phyloP scores from a whole-genome alignment of 2,329 filamentous ascomycete genomes.

The Calonectria hongkongensis region DNA sequence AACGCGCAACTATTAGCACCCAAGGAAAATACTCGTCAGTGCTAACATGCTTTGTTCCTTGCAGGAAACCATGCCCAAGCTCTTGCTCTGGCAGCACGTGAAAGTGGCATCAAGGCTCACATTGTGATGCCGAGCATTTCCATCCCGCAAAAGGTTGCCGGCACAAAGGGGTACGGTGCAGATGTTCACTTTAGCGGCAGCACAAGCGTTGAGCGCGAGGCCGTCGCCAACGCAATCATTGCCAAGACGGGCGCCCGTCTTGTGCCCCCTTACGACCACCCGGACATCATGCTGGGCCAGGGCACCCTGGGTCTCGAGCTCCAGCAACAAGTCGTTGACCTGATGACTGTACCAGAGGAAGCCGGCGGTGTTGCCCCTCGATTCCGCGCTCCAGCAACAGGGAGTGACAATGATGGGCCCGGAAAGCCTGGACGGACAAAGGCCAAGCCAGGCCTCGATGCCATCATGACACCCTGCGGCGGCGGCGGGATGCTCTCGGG shows the following conservation, averaged over 20 bases:
- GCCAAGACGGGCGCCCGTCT: slow-evolving; percentile 83
- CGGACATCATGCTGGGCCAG: slow-evolving; percentile 93
- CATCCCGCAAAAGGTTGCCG: slow-evolving; percentile 90
- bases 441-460: slow-evolving; percentile 71
- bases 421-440: slow-evolving; percentile 37
- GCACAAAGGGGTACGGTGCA: slow-evolving; percentile 86
- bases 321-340: slow-evolving; percentile 79
- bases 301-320: slow-evolving; percentile 93
- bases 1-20: neutral
- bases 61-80: slow-evolving; percentile 96
- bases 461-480: slow-evolving; percentile 88
- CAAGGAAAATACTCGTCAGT: neutral
- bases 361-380: slow-evolving; percentile 40
- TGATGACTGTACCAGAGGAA: slow-evolving; percentile 63
- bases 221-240: slow-evolving; percentile 81
- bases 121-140: slow-evolving; percentile 96
- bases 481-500: slow-evolving; percentile 93
- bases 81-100: slow-evolving; percentile 87
- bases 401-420: slow-evolving; percentile 43
- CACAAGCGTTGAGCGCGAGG: slow-evolving; percentile 87
- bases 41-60: slow-evolving; percentile 20
- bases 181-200: slow-evolving; percentile 87
- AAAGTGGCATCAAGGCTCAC: slow-evolving; percentile 84
- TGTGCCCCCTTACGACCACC: slow-evolving; percentile 94
- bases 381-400: slow-evolving; percentile 47